Percentiles rank a stretch among this genome's conserved stretches.
phyloP scores from a whole-genome alignment of 345 rosid species.

The Arabis alpina region DNA sequence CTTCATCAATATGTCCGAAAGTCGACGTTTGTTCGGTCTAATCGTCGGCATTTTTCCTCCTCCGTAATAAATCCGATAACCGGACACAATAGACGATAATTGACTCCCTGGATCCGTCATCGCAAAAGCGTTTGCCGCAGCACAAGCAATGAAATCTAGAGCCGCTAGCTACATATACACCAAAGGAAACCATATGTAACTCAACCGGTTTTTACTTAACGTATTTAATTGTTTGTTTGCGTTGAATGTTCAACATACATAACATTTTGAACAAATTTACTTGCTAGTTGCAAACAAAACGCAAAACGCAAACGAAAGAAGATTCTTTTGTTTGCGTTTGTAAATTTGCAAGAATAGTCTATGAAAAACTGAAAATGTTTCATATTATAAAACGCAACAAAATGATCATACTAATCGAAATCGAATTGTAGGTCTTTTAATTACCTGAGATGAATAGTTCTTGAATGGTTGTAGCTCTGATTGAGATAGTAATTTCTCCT shows the following conservation, averaged over 20 bases:
- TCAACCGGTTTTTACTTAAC: too few species aligned
- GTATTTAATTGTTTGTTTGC: too few species aligned
- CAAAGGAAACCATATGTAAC: too few species aligned
- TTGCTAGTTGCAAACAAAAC: too few species aligned
- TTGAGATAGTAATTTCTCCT: slow-evolving; percentile 80
- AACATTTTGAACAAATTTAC: too few species aligned
- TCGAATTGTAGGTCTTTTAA: not conserved
- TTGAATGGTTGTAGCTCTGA: slow-evolving; percentile 75
- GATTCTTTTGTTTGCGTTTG: too few species aligned
- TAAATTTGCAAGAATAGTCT: too few species aligned
- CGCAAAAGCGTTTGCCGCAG: slow-evolving; percentile 86
- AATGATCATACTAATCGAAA: not conserved
- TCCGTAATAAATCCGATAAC: slow-evolving; percentile 83
- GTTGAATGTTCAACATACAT: too few species aligned
- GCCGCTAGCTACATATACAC: slow-evolving; percentile 43
- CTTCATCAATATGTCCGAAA: slow-evolving; percentile 69
- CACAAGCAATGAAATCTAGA: slow-evolving; percentile 81
- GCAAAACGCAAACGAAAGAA: too few species aligned
- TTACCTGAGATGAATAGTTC: slow-evolving; percentile 93
- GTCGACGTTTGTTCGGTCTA: slow-evolving; percentile 79
- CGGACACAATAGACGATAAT: slow-evolving; percentile 89
- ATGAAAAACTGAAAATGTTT: too few species aligned
- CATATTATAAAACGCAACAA: too few species aligned
- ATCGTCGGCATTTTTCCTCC: slow-evolving; percentile 93
- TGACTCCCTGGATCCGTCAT: slow-evolving; percentile 99